Evolutionary conservation across 106 monocot species (phyloP).

Genomic region (Narthecium ossifragum): DNA sequence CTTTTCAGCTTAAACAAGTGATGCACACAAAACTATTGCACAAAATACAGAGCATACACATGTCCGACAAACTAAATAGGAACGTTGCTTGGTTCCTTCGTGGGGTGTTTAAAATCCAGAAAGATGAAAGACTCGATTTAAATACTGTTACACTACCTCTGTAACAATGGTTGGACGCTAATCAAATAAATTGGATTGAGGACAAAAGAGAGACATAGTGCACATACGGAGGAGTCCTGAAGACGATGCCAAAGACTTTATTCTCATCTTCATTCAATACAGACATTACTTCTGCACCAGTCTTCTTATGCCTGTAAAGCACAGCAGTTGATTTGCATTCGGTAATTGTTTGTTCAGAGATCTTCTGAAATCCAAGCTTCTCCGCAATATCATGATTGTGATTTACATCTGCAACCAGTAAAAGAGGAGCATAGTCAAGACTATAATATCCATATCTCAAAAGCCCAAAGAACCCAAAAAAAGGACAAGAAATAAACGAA

Average conservation of each 20-base stretch:
- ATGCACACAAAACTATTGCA: not conserved
- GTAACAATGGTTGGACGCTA: too few relatives aligned
- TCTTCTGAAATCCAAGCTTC: slow-evolving; percentile 84
- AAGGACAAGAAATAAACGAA: not conserved
- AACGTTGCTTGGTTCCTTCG: too few relatives aligned
- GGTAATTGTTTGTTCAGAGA: slow-evolving; percentile 74
- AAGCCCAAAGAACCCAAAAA: not conserved
- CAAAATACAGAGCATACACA: not conserved
- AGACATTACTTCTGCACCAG: slow-evolving; percentile 97
- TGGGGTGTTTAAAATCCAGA: not conserved
- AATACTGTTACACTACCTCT: too few relatives aligned
- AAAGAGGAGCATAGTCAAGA: not conserved
- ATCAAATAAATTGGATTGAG: too few relatives aligned
- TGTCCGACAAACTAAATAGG: too few relatives aligned
- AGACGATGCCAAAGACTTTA: slow-evolving; percentile 98
- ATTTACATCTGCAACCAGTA: slow-evolving; percentile 34
- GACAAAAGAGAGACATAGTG: not conserved
- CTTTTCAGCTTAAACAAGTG: not conserved
- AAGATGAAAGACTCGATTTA: not conserved
- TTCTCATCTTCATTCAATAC: slow-evolving; percentile 92
- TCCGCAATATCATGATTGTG: slow-evolving; percentile 48
- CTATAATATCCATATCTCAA: not conserved
- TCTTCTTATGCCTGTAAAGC: slow-evolving; percentile 93
- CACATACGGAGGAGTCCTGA: slow-evolving; percentile 97
- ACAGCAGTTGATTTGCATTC: slow-evolving; percentile 92